Conservation (phyloP, 208 protist species). For the Tritrichomonas musculus region DNA sequence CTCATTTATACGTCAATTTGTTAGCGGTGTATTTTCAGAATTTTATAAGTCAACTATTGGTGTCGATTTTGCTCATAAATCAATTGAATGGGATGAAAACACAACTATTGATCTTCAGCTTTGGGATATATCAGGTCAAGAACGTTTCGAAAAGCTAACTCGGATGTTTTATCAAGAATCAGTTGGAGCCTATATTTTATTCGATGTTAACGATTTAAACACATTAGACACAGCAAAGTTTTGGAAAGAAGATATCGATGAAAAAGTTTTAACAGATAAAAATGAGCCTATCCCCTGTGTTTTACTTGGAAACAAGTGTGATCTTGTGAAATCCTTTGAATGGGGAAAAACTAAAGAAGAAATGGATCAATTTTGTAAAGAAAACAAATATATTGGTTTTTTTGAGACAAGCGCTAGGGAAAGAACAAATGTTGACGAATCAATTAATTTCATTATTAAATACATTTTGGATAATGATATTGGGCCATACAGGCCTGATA, state of each 20-base stretch:
- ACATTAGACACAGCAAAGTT: conserved; percentile 25
- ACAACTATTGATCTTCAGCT: conserved; percentile 6
- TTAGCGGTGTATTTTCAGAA: conserved; percentile 13
- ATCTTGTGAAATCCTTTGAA: background rate
- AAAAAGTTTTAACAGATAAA: conserved; percentile 27
- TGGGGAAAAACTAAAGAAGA: background rate
- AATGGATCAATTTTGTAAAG: conserved; percentile 23
- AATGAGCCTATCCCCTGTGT: conserved; percentile 14
- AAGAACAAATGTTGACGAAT: background rate
- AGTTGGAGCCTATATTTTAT: conserved; percentile 29
- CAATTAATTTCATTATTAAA: background rate
- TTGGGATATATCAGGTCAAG: conserved; percentile 34
- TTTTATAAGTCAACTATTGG: conserved; percentile 34
- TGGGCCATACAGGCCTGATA: background rate
- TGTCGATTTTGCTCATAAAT: conserved; percentile 23
- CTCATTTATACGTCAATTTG: conserved; percentile 22
- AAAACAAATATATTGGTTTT: conserved; percentile 3
- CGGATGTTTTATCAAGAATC: conserved; percentile 29
- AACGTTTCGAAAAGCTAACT: conserved; percentile 1
- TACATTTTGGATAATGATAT: conserved; percentile 9
- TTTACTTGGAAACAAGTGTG: conserved; percentile 37
- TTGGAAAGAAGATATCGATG: conserved; percentile 41
- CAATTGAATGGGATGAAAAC: conserved; percentile 21
- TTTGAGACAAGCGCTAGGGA: background rate
- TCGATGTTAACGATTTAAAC: conserved; percentile 32